Evolutionary conservation across 306 rosid species (phyloP), one percentile per base, ranked within the genome.

Genomic region (Carpinus viminea): DNA sequence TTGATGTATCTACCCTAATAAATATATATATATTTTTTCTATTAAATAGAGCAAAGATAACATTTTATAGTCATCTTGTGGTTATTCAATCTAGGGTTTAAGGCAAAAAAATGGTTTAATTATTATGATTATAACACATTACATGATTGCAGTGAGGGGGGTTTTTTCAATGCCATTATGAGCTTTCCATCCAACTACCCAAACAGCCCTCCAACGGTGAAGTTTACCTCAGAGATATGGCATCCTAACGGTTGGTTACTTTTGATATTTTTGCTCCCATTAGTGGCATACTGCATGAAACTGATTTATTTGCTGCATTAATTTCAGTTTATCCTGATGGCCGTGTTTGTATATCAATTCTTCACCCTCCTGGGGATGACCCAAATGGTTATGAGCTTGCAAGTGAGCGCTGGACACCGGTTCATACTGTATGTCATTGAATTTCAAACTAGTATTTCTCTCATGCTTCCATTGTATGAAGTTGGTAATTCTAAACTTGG

Each of bases 301-400:
- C 21, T 87, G 65, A 84, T 64, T 61, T 51, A 56, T 56, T 68
- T 78, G 21, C 55, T 79, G 21, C 76, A 68, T 28, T n/a, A 69
- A 76, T 76, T 87, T 78, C 85, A 95, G 98, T 95, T 73, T 95
- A 95, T 86, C 85, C 97, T 12, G 98, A 95, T 87, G 98, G 98
- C 9, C 98, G 98, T 77, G 98, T 95, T 79, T 95, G 98, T 87
- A 95, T 95, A 79, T 95, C 98, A 65, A 95, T 95, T 73, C 98
- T 95, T 80, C 98, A 95, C 82, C 98, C 98, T 34, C 98, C 98
- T 13, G 98, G 98, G 64, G 98, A 95, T 5, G 98, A 95, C 80
- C 98, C 98, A 10, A 95, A 92, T 88, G 98, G 98, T 71, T 95
- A 95, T 13, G 98, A 95, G 84, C 98, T 95, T 82, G 97, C 98